Evolutionary conservation across 345 rosid genomes (phyloP).

Genomic region (Syzygium aqueum): DNA sequence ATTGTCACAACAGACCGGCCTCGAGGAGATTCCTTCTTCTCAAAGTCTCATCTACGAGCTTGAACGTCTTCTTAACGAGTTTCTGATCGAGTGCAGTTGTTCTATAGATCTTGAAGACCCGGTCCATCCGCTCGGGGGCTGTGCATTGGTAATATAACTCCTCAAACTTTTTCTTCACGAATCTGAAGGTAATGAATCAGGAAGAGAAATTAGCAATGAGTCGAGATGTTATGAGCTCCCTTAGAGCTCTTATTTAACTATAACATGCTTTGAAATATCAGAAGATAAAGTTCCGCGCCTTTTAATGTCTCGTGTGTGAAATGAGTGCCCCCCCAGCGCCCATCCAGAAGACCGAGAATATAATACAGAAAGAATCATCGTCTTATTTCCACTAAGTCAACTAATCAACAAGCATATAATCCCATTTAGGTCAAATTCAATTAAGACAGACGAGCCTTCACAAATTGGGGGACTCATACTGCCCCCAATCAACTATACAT

Average conservation of each 20-base stretch:
- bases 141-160: constrained; percentile 88
- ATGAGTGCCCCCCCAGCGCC: neutral
- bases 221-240: neutral
- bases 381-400: neutral
- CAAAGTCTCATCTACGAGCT: constrained; percentile 89
- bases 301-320: neutral
- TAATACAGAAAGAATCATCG: neutral
- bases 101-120: constrained; percentile 92
- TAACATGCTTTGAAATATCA: neutral
- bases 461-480: neutral
- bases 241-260: neutral
- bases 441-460: neutral
- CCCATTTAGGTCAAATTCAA: neutral
- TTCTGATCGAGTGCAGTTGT: constrained; percentile 93
- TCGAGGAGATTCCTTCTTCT: constrained; percentile 88
- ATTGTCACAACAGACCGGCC: constrained; percentile 78
- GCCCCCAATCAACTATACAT: neutral
- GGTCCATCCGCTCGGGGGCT: constrained; percentile 69
- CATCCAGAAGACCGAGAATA: neutral
- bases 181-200: constrained; percentile 28
- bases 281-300: neutral
- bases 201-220: neutral
- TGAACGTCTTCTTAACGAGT: constrained; percentile 98
- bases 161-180: constrained; percentile 94
- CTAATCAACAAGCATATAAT: neutral